Evolutionary conservation across 257 asterid species (phyloP).

Genomic region (Solanum paucissectum): DNA sequence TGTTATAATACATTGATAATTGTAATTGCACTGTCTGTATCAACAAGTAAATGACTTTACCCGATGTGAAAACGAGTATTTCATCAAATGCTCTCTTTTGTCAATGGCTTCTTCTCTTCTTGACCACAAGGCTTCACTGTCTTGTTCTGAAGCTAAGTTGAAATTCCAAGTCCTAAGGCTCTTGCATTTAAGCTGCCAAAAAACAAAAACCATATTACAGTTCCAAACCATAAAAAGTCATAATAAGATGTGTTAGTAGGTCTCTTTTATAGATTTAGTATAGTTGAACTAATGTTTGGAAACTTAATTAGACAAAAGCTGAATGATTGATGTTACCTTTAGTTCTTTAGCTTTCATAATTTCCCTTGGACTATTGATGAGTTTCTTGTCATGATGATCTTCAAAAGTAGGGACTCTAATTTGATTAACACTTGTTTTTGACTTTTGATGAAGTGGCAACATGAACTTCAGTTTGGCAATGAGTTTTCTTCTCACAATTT

Average conservation of each 20-base stretch:
- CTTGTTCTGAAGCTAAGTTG: constrained; percentile 39
- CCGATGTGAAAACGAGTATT: constrained; percentile 59
- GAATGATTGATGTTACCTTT: constrained; percentile 20
- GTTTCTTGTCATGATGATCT: constrained; percentile 30
- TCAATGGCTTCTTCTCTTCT: constrained; percentile 48
- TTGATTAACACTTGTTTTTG: constrained; percentile 14
- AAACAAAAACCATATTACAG: too few species aligned
- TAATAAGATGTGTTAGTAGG: neutral
- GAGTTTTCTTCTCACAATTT: constrained; percentile 42
- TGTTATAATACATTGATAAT: neutral
- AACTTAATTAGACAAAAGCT: neutral
- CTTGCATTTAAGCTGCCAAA: constrained; percentile 33
- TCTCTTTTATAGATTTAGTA: neutral
- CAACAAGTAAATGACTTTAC: constrained; percentile 22
- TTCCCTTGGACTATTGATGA: constrained; percentile 21
- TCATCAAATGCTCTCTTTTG: constrained; percentile 66
- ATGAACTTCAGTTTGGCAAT: constrained; percentile 7
- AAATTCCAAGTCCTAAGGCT: constrained; percentile 48
- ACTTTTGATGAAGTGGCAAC: constrained; percentile 9
- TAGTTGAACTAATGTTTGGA: neutral
- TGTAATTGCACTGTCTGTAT: neutral
- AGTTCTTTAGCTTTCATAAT: constrained; percentile 30
- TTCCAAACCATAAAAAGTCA: neutral
- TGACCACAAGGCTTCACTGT: constrained; percentile 35
- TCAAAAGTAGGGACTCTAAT: constrained; percentile 25